phyloP scores from a whole-genome alignment of 139 green algal species.

The Micractinium sp. region DNA sequence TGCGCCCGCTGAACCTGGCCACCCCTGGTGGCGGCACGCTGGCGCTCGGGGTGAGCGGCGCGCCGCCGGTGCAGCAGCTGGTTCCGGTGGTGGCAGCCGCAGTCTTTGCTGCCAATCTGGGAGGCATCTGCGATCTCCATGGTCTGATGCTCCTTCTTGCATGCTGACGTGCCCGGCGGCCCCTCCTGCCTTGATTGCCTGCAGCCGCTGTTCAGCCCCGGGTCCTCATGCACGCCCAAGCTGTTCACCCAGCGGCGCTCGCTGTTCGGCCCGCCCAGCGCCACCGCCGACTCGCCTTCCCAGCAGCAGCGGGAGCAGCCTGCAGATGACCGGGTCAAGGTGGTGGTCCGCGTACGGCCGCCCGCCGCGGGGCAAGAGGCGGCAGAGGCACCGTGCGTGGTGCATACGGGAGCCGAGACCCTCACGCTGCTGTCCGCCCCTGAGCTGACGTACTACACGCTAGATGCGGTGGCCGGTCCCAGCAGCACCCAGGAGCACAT shows the following conservation, averaged over 20 bases:
- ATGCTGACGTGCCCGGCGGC: no score
- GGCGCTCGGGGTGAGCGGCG: not conserved
- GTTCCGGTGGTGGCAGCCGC: not conserved
- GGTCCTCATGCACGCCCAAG: conserved; percentile 4
- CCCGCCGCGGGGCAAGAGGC: conserved; percentile 35
- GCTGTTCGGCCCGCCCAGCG: not conserved
- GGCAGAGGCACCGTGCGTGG: conserved; percentile 42
- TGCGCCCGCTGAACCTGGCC: not conserved
- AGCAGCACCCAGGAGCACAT: conserved; percentile 62
- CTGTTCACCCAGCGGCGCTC: conserved; percentile 25
- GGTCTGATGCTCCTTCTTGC: no score
- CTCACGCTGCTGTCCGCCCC: conserved; percentile 19
- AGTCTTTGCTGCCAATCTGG: not conserved
- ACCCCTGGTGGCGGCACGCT: not conserved
- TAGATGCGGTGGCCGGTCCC: conserved; percentile 63
- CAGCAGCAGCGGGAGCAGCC: not conserved
- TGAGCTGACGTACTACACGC: conserved; percentile 54
- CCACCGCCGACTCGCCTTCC: not conserved
- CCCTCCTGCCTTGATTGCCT: not conserved
- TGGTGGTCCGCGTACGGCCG: conserved; percentile 63
- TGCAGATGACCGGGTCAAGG: conserved; percentile 21
- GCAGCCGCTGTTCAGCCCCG: conserved; percentile 1
- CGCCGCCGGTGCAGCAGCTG: not conserved
- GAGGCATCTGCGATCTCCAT: not conserved
- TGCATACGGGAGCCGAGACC: conserved; percentile 16